phyloP scores from a whole-genome alignment of 768 basidiomycete species.

The Auricularia sp. region DNA sequence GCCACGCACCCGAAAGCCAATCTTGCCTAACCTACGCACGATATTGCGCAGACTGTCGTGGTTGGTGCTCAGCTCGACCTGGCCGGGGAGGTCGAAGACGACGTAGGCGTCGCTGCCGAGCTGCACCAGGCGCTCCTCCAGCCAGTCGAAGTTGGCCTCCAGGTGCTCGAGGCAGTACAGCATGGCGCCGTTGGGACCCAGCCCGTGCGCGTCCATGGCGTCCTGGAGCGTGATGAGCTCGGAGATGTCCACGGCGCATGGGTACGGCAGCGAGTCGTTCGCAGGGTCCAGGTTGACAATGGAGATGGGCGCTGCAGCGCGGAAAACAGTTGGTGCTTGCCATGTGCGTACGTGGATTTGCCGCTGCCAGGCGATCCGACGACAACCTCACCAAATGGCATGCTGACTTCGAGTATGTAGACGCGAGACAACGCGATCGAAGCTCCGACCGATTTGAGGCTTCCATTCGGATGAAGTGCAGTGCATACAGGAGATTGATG shows the following conservation, averaged over 20 bases:
- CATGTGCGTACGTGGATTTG: conserved; percentile 82
- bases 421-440: no score
- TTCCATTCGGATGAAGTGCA: no score
- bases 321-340: conserved; percentile 80
- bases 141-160: conserved; percentile 88
- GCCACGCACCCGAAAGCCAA: conserved; percentile 72
- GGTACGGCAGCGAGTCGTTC: conserved; percentile 82
- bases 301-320: conserved; percentile 75
- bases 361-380: conserved; percentile 81
- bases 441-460: no score
- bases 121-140: conserved; percentile 56
- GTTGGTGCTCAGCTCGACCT: conserved; percentile 95
- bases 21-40: conserved; percentile 58
- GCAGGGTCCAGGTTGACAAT: conserved; percentile 96
- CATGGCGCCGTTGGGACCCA: conserved; percentile 96
- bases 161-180: conserved; percentile 95
- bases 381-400: conserved; percentile 86
- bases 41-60: conserved; percentile 83
- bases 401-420: conserved; percentile 17
- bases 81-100: conserved; percentile 92
- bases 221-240: conserved; percentile 79
- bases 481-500: no score
- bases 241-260: conserved; percentile 78
- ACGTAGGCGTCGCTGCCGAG: conserved; percentile 72
- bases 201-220: conserved; percentile 70